These are phyloP conservation scores for Penicillium bialowiezense DNA, from an alignment of 495 filamentous ascomycete species.

Conservation along the genomic window DNA sequence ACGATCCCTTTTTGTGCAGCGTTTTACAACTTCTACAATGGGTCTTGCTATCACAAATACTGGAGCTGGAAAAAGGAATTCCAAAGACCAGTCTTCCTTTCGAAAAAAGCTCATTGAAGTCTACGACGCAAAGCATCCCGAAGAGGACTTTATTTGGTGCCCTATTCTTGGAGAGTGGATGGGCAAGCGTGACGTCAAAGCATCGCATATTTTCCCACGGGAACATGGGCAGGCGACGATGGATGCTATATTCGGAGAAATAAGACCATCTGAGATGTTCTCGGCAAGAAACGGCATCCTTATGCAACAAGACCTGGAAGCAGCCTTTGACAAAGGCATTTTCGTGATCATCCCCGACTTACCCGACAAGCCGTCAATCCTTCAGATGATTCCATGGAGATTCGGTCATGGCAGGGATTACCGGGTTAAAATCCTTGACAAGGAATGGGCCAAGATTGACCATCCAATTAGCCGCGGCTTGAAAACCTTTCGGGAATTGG, in stretches of 20 bases:
- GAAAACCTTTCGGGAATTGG: constrained; percentile 12
- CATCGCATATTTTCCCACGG: background rate
- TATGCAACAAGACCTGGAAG: background rate
- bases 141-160: background rate
- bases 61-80: background rate
- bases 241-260: background rate
- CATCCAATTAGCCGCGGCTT: background rate
- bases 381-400: no score
- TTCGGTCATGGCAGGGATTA: background rate
- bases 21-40: background rate
- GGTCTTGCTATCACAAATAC: background rate
- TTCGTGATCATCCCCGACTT: no score
- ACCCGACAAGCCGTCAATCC: no score
- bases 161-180: background rate
- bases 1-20: background rate
- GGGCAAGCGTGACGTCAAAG: background rate
- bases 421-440: background rate
- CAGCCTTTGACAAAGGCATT: no score
- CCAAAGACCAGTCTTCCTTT: background rate
- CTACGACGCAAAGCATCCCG: background rate
- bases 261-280: background rate
- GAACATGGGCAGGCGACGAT: background rate
- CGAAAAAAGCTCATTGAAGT: background rate
- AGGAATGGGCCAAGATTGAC: background rate
- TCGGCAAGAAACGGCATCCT: background rate